Evolutionary conservation across 2,329 filamentous ascomycete species (phyloP), one percentile per base, ranked within the genome.

Genomic region (Amesomyces nigricolor): DNA sequence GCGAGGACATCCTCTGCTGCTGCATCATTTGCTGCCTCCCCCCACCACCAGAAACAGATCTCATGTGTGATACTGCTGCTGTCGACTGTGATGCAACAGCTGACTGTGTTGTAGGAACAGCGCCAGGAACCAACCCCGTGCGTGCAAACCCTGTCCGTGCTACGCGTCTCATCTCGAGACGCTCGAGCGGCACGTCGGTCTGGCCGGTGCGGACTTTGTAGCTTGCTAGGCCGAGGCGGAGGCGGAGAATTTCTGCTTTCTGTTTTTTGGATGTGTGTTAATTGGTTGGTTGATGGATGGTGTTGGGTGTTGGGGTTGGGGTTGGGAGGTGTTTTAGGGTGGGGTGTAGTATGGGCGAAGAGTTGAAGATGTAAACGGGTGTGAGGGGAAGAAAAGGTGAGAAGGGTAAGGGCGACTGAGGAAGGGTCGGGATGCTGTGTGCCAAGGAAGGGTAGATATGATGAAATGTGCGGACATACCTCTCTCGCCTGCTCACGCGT

Each of bases 141-240:
- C 22, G 22, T 26, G 22, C 8, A 19, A 35, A 19, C 9, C 19
- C 10, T 40, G 51, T 30, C 7, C 45, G 29, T 14, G 19, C n/a
- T 5, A 43, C 22, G 5, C 13, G 70, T 30, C 71, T 69, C 47
- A 73, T 66, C 63, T 83, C 73, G 17, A 90, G 74, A 45, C 80
- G 71, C 53, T 83, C 75, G 58, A 89, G 77, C 1, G 86, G 84
- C 29, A 88, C 76, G 55, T 80, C 73, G 52, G 83, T 79, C 70
- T 91, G 88, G 57, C 87, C 83, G 2, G 87, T 91, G 55, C 78
- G 79, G 61, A 91, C 76, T 71, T 91, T 91, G 75, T 90, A 91
- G 65, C 80, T 80, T 13, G 86, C 88, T 17, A 90, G 78, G 29
- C 80, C 77, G 14, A 91, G 79, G n/a, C 87, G 80, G 9, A 89